These are phyloP conservation scores for Murraya koenigii DNA, from an alignment of 345 rosid species.

Conservation along the genomic window DNA sequence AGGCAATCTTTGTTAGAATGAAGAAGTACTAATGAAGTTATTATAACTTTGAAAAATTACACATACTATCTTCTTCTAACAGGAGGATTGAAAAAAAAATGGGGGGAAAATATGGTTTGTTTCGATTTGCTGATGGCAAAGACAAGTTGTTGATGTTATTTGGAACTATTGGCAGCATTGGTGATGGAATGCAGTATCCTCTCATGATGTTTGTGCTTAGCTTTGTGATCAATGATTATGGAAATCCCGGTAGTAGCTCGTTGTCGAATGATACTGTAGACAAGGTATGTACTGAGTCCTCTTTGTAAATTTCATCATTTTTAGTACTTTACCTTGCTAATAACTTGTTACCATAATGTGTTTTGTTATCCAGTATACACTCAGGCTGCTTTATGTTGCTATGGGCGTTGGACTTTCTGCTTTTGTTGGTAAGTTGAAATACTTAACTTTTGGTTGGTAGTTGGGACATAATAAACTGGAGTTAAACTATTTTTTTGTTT, in stretches of 20 bases:
- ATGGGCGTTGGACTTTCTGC: slow-evolving; percentile 55
- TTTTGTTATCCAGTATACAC: slow-evolving; percentile 45
- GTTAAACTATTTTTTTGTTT: neutral
- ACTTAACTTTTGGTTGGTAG: neutral
- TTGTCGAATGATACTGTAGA: slow-evolving; percentile 40
- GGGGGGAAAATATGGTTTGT: slow-evolving; percentile 52
- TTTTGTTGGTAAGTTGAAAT: slow-evolving; percentile 49
- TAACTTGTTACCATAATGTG: slow-evolving; percentile 14
- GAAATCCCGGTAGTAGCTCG: slow-evolving; percentile 19
- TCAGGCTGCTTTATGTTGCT: slow-evolving; percentile 59
- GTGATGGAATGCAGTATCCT: slow-evolving; percentile 70
- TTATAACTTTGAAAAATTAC: neutral
- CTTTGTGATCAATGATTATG: slow-evolving; percentile 60
- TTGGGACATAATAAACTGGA: neutral
- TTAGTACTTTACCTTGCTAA: too few species aligned
- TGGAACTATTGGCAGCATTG: slow-evolving; percentile 65
- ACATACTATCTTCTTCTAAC: neutral
- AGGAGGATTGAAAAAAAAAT: slow-evolving; percentile 14
- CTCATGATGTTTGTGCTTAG: slow-evolving; percentile 54
- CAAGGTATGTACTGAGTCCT: slow-evolving; percentile 29
- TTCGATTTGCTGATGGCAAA: slow-evolving; percentile 44
- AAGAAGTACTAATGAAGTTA: slow-evolving; percentile 15
- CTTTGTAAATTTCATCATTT: neutral
- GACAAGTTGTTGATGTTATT: slow-evolving; percentile 62
- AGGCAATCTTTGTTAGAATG: neutral